These are phyloP conservation scores for Tolypocladium ovalisporum DNA, from an alignment of 2,329 filamentous ascomycete genomes.

Conservation along the genomic window DNA sequence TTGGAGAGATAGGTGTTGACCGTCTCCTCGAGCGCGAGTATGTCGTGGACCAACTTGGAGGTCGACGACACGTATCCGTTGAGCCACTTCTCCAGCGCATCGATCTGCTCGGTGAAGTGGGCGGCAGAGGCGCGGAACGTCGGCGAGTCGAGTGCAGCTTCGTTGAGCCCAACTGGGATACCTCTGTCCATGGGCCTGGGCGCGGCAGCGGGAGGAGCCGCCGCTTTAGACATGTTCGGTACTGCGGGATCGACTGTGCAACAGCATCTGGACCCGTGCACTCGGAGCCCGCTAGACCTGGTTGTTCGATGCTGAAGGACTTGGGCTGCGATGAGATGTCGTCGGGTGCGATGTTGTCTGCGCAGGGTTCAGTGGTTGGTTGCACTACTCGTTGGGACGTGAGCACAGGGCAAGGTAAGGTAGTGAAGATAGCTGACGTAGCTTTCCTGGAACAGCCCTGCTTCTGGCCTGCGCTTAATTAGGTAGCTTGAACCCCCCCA, in stretches of 20 bases:
- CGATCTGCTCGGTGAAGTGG: conserved; percentile 87
- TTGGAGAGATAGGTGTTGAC: conserved; percentile 68
- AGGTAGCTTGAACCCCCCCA: not conserved
- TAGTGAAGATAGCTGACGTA: not conserved
- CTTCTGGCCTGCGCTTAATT: not conserved
- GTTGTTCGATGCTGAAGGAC: not conserved
- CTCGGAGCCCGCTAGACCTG: not conserved
- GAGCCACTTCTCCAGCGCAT: conserved; percentile 86
- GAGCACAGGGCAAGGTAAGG: not conserved
- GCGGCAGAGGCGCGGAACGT: conserved; percentile 81
- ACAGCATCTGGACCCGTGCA: conserved; percentile 1
- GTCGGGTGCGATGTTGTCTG: too few relatives aligned
- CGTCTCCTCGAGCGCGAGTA: conserved; percentile 66
- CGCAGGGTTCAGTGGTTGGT: not conserved
- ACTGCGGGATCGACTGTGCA: not conserved
- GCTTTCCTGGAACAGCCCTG: not conserved
- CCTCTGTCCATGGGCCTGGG: conserved; percentile 21
- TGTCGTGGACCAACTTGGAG: conserved; percentile 45
- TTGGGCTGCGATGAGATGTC: not conserved
- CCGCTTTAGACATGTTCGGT: conserved; percentile 10
- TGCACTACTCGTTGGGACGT: not conserved
- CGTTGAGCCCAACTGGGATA: conserved; percentile 75
- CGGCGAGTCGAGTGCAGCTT: conserved; percentile 92
- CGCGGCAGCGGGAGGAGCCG: conserved; percentile 9
- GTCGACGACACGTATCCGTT: conserved; percentile 46